Base-by-base conservation (phyloP, 805 yeast genomes). In the Wickerhamomyces pijperi region DNA sequence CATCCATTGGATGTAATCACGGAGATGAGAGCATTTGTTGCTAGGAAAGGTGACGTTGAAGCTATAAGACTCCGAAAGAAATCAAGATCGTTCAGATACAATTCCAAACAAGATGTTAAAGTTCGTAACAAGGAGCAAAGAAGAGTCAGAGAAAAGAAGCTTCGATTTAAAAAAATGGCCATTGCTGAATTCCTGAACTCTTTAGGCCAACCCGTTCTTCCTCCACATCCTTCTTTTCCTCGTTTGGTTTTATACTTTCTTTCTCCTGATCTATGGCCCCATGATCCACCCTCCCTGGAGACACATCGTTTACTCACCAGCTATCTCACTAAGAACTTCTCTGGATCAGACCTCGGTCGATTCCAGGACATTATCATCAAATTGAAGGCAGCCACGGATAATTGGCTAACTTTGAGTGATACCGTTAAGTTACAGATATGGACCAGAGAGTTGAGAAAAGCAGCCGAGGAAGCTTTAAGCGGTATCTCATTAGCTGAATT, bases 1-100 rank as follows among this genome's bases (percentile, higher is more conserved):
- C 82, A 76, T 45, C 82, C 82, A 0, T 50, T 58, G 1, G 72
- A 65, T 3, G 59, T 63, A 32, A 72, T 77, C 14, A 70, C 65
- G 13, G 50, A 48, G 37, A 45, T 75, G 32, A 50, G 81, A 23
- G 60, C 66, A 0, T 63, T 68, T 35, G 80, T 75, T 19, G 69
- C 68, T 34, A 59, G 78, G 32, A 54, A 78, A 8, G 77, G 77
- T 13, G 69, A 72, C 43, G 57, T 65, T 1, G 67, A 55, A 9
- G 63, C 55, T 34, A 60, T 68, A 15, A 60, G 53, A 37, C 61
- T 61, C 4, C 52, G 76, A 28, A 49, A 75, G 29, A 55, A 60
- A 16, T 42, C 52, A 32, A 54, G 68, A 15, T 65, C 76, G 0
- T 60, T 57, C 42, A 56, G 59, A 34, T 70, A 74, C 49, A 68